Evolutionary conservation across 139 green algal genomes (phyloP), one percentile per base, ranked within the genome.

Genomic region (Klebsormidium nitens): DNA sequence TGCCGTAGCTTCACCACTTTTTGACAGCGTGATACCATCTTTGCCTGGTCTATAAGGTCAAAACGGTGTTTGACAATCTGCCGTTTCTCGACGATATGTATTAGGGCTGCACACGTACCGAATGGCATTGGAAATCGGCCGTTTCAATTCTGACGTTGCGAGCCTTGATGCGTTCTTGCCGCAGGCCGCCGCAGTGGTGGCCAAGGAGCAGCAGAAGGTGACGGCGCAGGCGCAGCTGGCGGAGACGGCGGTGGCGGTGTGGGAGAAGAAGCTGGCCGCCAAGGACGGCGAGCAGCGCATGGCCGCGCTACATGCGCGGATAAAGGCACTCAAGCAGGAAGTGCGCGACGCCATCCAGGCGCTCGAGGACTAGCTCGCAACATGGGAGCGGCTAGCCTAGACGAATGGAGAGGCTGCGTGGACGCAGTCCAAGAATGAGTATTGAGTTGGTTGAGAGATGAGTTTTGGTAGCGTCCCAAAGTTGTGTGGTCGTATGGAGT

Each of bases 361-460:
- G 37, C 19, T 77, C 14, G 70, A 77, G 46, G 70, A 74, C 31
- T 77, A n/a, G n/a, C n/a, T n/a, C n/a, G n/a, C n/a, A n/a, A n/a
- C n/a, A n/a, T n/a, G n/a, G n/a, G n/a, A n/a, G n/a, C n/a, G n/a
- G n/a, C n/a, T n/a, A n/a, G n/a, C n/a, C n/a, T n/a, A n/a, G n/a
- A n/a, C n/a, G n/a, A n/a, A n/a, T n/a, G n/a, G n/a, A n/a, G n/a
- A n/a, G n/a, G n/a, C n/a, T n/a, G n/a, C n/a, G n/a, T n/a, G n/a
- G n/a, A n/a, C n/a, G n/a, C n/a, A n/a, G n/a, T n/a, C n/a, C n/a
- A n/a, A n/a, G n/a, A n/a, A n/a, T n/a, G n/a, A n/a, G n/a, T n/a
- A n/a, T n/a, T n/a, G n/a, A n/a, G n/a, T n/a, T n/a, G n/a, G n/a
- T n/a, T n/a, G n/a, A n/a, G n/a, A n/a, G n/a, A n/a, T n/a, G n/a